phyloP scores from a whole-genome alignment of 257 asterid genomes.

The Solanum infundibuliforme region DNA sequence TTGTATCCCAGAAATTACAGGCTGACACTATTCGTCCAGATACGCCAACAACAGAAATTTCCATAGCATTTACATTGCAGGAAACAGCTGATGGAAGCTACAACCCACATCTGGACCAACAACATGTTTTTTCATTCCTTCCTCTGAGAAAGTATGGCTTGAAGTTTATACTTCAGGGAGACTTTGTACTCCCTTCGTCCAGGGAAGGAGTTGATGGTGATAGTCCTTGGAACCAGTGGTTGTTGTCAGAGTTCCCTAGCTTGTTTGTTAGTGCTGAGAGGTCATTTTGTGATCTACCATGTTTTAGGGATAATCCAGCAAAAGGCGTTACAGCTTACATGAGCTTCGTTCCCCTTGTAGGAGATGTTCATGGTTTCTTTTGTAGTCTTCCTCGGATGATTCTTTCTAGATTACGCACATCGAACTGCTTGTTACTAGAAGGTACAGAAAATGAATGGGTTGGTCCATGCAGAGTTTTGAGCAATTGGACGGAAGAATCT shows the following conservation, averaged over 20 bases:
- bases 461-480: conserved; percentile 79
- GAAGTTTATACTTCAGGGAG: conserved; percentile 90
- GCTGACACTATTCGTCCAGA: conserved; percentile 51
- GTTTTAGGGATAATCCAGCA: conserved; percentile 53
- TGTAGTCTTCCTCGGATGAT: conserved; percentile 72
- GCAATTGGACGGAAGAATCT: conserved; percentile 77
- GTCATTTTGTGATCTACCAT: conserved; percentile 75
- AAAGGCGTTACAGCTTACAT: conserved; percentile 67
- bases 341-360: conserved; percentile 39
- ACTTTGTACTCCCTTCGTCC: conserved; percentile 91
- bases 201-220: conserved; percentile 94
- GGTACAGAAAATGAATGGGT: conserved; percentile 55
- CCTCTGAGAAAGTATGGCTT: conserved; percentile 90
- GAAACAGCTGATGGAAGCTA: conserved; percentile 49
- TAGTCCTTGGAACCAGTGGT: conserved; percentile 97
- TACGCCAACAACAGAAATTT: conserved; percentile 63
- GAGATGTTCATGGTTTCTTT: conserved; percentile 69
- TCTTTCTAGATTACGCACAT: conserved; percentile 65
- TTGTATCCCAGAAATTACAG: conserved; percentile 54
- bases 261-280: conserved; percentile 70
- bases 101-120: conserved; percentile 57
- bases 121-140: conserved; percentile 94
- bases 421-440: conserved; percentile 71
- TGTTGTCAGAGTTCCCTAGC: conserved; percentile 73
- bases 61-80: conserved; percentile 73